phyloP scores from a whole-genome alignment of 192 early-diverging fungal species.

The Piromyces sp. region DNA sequence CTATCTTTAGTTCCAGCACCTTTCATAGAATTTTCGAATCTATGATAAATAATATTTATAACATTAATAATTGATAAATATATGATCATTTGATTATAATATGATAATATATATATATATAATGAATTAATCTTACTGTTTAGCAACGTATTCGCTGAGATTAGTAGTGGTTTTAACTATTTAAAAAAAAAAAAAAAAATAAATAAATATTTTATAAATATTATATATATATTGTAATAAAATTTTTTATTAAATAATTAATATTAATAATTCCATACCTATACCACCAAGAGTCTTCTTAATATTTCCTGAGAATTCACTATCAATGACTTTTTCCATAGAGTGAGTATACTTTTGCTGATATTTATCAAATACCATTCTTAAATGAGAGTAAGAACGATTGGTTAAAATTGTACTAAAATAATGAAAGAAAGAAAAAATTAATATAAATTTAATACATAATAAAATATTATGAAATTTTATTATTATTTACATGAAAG shows the following conservation, averaged over 20 bases:
- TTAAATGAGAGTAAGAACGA: neutral
- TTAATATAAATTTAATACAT: too few species aligned
- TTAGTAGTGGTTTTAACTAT: too few species aligned
- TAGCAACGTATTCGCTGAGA: too few species aligned
- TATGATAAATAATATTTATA: neutral
- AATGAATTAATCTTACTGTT: too few species aligned
- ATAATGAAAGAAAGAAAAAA: too few species aligned
- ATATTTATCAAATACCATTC: conserved; percentile 12
- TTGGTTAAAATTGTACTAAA: neutral
- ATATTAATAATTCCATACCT: neutral
- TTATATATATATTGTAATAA: neutral
- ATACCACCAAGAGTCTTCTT: conserved; percentile 6
- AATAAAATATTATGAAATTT: neutral
- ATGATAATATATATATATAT: too few species aligned
- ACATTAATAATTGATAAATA: too few species aligned
- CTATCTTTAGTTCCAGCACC: conserved; percentile 23
- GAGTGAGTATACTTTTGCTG: conserved; percentile 10
- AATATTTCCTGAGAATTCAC: conserved; percentile 23
- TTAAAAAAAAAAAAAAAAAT: too few species aligned
- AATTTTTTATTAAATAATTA: too few species aligned
- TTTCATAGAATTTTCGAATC: conserved; percentile 26
- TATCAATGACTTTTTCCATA: conserved; percentile 15
- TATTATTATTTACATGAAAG: conserved; percentile 17
- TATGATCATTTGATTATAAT: too few species aligned
- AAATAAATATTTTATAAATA: neutral